phyloP scores from a whole-genome alignment of 148 eudicot species.

The Heliamphora exappendiculata region DNA sequence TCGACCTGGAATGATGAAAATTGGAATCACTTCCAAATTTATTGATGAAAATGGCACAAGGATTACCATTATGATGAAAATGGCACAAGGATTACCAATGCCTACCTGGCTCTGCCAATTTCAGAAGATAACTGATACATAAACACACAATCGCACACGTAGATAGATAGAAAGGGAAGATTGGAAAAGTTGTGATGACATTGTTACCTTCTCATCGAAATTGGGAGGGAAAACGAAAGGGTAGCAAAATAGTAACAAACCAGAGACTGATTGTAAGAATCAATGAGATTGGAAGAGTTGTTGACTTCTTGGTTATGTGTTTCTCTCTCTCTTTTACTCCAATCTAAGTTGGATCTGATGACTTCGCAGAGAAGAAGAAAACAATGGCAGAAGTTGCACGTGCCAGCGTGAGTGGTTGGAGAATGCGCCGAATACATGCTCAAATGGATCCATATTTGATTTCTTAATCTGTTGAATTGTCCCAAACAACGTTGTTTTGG shows the following conservation, averaged over 20 bases:
- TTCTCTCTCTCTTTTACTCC: background rate
- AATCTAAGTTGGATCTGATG: background rate
- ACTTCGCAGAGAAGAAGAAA: background rate
- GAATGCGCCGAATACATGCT: too few relatives aligned
- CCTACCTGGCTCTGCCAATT: slow-evolving; percentile 8
- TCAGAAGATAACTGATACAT: background rate
- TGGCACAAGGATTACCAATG: too few relatives aligned
- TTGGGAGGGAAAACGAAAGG: background rate
- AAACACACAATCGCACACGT: background rate
- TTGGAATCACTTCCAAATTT: too few relatives aligned
- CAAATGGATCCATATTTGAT: too few relatives aligned
- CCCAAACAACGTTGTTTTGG: too few relatives aligned
- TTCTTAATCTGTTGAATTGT: too few relatives aligned
- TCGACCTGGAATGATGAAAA: too few relatives aligned
- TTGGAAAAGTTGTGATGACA: background rate
- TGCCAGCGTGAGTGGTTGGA: background rate
- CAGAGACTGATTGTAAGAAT: background rate
- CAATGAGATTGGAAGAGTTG: background rate
- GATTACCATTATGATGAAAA: too few relatives aligned
- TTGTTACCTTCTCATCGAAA: slow-evolving; percentile 2
- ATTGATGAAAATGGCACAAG: too few relatives aligned
- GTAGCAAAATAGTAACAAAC: background rate
- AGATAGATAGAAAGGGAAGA: background rate
- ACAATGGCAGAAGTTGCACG: background rate
- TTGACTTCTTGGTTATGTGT: background rate